Base-by-base conservation (phyloP, 1,284 basidiomycete species). In the Anthracocystis setariae region DNA sequence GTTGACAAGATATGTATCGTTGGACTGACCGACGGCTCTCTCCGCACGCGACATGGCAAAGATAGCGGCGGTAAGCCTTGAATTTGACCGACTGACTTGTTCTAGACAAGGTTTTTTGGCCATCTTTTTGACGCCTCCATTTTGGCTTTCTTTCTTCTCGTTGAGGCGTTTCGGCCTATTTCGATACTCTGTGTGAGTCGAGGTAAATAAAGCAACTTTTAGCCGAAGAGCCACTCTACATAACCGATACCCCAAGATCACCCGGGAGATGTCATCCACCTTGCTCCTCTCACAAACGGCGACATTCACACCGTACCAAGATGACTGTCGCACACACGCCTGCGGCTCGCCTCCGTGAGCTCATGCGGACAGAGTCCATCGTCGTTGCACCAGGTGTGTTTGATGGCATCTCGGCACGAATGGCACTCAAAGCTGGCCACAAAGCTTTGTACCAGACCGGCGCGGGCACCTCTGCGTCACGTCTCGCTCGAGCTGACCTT, bases 391-490 rank as follows among this genome's bases (percentile, higher is more conserved):
- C 67, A 7, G 91, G 91, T 54, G 90, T 92, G 42, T 92, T 90
- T 74, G 91, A 92, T 68, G 90, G 91, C 50, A 91, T 92, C 81
- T 90, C 89, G 72, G 90, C 91, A 5, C 87, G 91, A 23, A 89
- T 90, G 68, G 90, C 90, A 8, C 84, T 92, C 12, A 89, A 91
- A 82, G 88, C 90, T 42, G 91, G 70, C 2, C 70, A 73, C 42
- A 23, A 87, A 27, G 91, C 90, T 69, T 67, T 91, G 50, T 92
- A 91, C 80, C 90, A 90, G 81, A 90, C 71, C 84, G 90, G 90
- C 43, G 90, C 90, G 45, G 90, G 90, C 8, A 91, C 90, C 0
- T 91, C 90, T 1, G 89, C 90, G 37, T 90, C 89, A 1, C 87
- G 90, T 18, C 86, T 92, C 21, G 91, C 91, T 23, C 87, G 88